These are phyloP conservation scores for Aspergillus felis DNA, from an alignment of 2,329 filamentous ascomycete genomes.

Conservation along the genomic window DNA sequence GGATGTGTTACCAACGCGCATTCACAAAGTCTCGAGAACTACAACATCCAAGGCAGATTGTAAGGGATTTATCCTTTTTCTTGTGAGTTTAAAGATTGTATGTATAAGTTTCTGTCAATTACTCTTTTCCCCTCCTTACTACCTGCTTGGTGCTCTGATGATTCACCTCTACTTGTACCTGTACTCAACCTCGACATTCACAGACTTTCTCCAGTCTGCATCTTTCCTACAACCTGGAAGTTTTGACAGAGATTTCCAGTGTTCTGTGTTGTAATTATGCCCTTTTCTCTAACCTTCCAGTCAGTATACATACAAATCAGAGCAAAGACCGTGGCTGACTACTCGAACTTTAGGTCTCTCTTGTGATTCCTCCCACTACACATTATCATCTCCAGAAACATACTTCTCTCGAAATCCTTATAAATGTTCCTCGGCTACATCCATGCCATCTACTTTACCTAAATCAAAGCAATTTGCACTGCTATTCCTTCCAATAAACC, in stretches of 20 bases:
- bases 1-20: neutral
- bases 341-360: neutral
- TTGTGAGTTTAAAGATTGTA: neutral
- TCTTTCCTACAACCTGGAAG: neutral
- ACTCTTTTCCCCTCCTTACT: conserved; percentile 1
- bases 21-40: neutral
- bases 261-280: neutral
- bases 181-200: neutral
- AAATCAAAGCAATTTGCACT: neutral
- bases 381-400: neutral
- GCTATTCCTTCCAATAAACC: too few species aligned
- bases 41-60: neutral
- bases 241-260: neutral
- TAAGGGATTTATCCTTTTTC: neutral
- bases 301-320: neutral
- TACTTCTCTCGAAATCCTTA: neutral
- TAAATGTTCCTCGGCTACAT: neutral
- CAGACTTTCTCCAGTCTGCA: neutral
- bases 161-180: neutral
- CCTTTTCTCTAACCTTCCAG: neutral
- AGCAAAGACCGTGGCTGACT: neutral
- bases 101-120: neutral
- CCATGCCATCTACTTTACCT: neutral
- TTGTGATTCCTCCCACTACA: neutral
- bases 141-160: neutral